Conservation (phyloP, 345 rosid genomes). For the Triadica sebifera region DNA sequence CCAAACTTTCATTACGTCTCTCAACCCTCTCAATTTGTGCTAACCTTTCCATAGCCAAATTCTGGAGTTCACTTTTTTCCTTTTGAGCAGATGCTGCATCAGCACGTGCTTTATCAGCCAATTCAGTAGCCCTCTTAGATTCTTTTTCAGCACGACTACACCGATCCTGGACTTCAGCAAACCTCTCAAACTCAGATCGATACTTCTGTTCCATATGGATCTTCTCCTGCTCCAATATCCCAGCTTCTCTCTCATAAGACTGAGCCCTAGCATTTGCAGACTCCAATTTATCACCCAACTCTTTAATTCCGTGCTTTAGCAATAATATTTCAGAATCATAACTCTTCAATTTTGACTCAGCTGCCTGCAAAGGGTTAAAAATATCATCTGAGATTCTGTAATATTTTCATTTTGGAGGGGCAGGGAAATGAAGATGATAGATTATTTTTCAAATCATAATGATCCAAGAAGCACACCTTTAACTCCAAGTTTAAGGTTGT, state of each 20-base stretch:
- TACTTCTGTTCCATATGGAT: constrained; percentile 76
- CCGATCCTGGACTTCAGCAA: constrained; percentile 81
- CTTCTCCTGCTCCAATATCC: constrained; percentile 82
- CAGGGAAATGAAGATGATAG: not conserved
- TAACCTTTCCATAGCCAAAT: constrained; percentile 82
- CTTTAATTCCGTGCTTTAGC: constrained; percentile 55
- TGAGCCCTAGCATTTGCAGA: constrained; percentile 64
- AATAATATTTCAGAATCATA: constrained; percentile 68
- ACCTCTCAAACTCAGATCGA: constrained; percentile 70
- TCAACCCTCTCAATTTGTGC: constrained; percentile 78
- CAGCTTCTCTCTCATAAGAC: constrained; percentile 75
- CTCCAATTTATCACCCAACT: constrained; percentile 61
- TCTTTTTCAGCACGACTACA: constrained; percentile 79
- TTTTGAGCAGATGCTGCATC: constrained; percentile 79
- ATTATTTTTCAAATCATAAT: not conserved
- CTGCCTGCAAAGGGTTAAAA: constrained; percentile 58
- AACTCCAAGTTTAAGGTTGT: constrained; percentile 75
- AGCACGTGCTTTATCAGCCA: constrained; percentile 80
- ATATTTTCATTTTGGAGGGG: not conserved
- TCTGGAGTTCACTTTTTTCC: constrained; percentile 78
- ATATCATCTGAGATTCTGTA: constrained; percentile 7
- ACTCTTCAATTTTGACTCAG: constrained; percentile 76
- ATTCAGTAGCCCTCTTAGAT: constrained; percentile 80
- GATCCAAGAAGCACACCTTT: constrained; percentile 53
- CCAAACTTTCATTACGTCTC: constrained; percentile 75